Evolutionary conservation across 768 basidiomycete genomes (phyloP).

Genomic region (Tylopilus intermedius): DNA sequence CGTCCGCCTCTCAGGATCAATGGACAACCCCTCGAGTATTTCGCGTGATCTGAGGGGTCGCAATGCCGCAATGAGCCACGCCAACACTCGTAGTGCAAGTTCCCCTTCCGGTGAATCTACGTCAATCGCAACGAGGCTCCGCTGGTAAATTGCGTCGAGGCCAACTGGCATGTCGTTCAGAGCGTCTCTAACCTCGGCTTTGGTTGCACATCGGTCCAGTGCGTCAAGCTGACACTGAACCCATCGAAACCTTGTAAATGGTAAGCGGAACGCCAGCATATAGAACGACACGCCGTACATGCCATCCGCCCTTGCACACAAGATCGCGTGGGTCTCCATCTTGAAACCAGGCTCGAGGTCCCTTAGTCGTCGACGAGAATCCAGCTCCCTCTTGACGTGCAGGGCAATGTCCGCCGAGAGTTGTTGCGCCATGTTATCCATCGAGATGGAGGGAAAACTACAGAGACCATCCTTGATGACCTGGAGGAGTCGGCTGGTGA

Average conservation of each 20-base stretch:
- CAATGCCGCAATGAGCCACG: constrained; percentile 17
- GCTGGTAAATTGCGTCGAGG: constrained; percentile 19
- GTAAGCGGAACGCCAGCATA: not conserved
- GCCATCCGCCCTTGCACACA: not conserved
- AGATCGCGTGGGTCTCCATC: not conserved
- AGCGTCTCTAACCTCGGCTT: constrained; percentile 8
- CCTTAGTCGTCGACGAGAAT: not conserved
- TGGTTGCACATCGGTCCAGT: constrained; percentile 8
- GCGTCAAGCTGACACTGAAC: constrained; percentile 20
- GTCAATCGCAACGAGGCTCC: constrained; percentile 16
- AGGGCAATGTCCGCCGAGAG: not conserved
- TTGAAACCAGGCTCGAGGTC: not conserved
- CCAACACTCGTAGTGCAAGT: constrained; percentile 8
- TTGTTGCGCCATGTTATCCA: not conserved
- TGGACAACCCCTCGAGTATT: constrained; percentile 5
- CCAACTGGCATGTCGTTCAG: constrained; percentile 15
- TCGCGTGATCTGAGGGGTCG: constrained; percentile 12
- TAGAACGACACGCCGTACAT: not conserved
- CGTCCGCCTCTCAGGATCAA: too few species aligned
- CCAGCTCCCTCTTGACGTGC: not conserved
- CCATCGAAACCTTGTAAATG: constrained; percentile 8
- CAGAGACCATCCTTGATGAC: not conserved
- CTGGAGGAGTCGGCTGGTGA: not conserved
- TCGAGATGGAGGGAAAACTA: not conserved
- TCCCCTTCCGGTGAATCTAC: not conserved